Percentiles rank a stretch among this genome's conserved stretches.
Evolutionary conservation across 108 stramenopile species (phyloP).

Genomic region (Fistulifera solaris): DNA sequence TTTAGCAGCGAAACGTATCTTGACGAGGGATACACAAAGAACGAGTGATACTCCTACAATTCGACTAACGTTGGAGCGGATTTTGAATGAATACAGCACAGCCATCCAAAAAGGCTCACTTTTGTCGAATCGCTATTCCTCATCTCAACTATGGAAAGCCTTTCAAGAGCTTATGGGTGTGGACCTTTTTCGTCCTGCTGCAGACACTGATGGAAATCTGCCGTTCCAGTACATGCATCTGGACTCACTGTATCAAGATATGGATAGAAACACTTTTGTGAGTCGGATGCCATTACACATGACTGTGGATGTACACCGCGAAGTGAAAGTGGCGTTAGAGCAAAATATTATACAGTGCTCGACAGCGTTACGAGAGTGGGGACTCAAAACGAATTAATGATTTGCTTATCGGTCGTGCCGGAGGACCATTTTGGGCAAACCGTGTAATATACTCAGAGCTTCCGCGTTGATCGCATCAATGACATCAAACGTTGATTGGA

Average conservation of each 20-base stretch:
- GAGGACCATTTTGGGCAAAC: constrained; percentile 9
- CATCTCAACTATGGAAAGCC: constrained; percentile 30
- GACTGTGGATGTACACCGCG: constrained; percentile 48
- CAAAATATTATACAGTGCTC: constrained; percentile 45
- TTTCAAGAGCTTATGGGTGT: constrained; percentile 50
- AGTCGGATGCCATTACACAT: constrained; percentile 56
- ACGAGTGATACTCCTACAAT: constrained; percentile 9
- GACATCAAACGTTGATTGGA: constrained; percentile 55
- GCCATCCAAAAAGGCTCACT: not conserved
- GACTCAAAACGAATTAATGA: constrained; percentile 36
- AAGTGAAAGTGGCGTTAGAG: constrained; percentile 54
- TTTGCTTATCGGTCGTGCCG: too few relatives aligned
- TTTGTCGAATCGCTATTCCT: constrained; percentile 22
- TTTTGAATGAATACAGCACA: constrained; percentile 59
- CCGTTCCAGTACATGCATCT: constrained; percentile 55
- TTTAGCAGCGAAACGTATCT: constrained; percentile 57
- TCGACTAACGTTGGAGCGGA: constrained; percentile 65
- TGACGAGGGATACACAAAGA: constrained; percentile 39
- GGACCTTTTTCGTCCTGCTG: constrained; percentile 54
- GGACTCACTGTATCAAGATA: not conserved
- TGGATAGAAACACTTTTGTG: constrained; percentile 18
- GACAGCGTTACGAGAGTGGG: constrained; percentile 76
- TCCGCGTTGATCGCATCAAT: constrained; percentile 36
- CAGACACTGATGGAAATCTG: constrained; percentile 52
- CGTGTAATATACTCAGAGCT: constrained; percentile 19